phyloP scores from a whole-genome alignment of 2,329 filamentous ascomycete genomes.

The Lithohypha guttulata region DNA sequence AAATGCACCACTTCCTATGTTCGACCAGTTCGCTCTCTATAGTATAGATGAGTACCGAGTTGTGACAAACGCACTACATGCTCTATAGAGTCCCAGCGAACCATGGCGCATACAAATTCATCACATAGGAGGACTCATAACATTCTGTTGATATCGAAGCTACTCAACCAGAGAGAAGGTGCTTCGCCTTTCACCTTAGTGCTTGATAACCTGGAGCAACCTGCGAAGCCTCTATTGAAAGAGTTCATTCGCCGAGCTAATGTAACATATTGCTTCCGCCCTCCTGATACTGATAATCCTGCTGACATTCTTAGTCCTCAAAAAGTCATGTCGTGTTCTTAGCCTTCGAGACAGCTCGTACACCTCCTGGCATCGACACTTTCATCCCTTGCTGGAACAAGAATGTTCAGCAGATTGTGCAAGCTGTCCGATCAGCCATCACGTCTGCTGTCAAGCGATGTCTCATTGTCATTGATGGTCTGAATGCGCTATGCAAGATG shows the following conservation, averaged over 20 bases:
- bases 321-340: constrained; percentile 40
- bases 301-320: constrained; percentile 11
- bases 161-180: constrained; percentile 66
- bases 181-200: constrained; percentile 79
- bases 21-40: too few species aligned
- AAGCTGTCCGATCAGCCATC: constrained; percentile 42
- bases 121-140: constrained; percentile 71
- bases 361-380: constrained; percentile 51
- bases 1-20: too few species aligned
- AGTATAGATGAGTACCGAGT: too few species aligned
- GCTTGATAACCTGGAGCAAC: constrained; percentile 76
- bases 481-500: constrained; percentile 13
- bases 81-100: too few species aligned
- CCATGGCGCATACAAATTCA: constrained; percentile 29
- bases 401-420: constrained; percentile 44
- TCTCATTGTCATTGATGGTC: constrained; percentile 19
- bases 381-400: constrained; percentile 57
- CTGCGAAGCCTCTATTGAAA: constrained; percentile 54
- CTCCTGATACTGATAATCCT: neutral
- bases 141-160: constrained; percentile 68
- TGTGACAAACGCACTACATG: too few species aligned
- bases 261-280: constrained; percentile 32
- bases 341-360: constrained; percentile 61
- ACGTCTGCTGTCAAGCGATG: constrained; percentile 6
- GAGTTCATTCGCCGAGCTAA: constrained; percentile 70